Evolutionary conservation across 345 rosid genomes (phyloP), one percentile per base, ranked within the genome.

Genomic region (Durio zibethinus): DNA sequence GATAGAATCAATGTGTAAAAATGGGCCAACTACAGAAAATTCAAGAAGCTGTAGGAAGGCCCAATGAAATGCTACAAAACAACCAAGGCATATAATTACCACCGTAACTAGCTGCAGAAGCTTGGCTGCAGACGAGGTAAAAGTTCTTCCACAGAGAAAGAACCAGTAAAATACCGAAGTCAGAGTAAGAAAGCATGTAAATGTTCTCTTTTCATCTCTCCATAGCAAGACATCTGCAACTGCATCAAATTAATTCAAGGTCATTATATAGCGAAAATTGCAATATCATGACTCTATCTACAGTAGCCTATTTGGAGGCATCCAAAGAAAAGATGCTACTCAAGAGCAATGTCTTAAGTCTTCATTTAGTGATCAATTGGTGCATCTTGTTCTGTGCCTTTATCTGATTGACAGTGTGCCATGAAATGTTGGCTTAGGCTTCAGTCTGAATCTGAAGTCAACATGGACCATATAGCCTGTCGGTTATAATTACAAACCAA

Each of bases 191-290:
- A 93, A 92, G 83, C 80, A 92, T 7, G 86, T 65, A 62, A 92
- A 90, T 75, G 99, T 88, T 84, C 79, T 82, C 91, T 88, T 95
- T 89, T 92, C 92, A 79, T 95, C 91, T 87, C 96, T 92, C 99
- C 99, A 95, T 35, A 95, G 91, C 74, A 92, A 90, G 82, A 95
- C 80, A 67, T 90, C 91, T 23, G 97, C 92, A 85, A 89, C 99
- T 95, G 97, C 87, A 85, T 33, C 9, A 62, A 76, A 76, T 85
- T 48, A 81, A 60, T 74, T 74, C 45, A 79, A 75, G 54, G 70
- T 56, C 50, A 76, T 76, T 25, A 12, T 25, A 80, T 20, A 66
- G 29, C 0, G 15, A 75, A 48, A 43, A 74, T 59, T 62, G 72
- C 53, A 75, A 14, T 38, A 21, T 31, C 36, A 50, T 7, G 18